Evolutionary conservation across 164 flowering plant species (phyloP), one percentile per base, ranked within the genome.

Genomic region (Umbellularia californica): DNA sequence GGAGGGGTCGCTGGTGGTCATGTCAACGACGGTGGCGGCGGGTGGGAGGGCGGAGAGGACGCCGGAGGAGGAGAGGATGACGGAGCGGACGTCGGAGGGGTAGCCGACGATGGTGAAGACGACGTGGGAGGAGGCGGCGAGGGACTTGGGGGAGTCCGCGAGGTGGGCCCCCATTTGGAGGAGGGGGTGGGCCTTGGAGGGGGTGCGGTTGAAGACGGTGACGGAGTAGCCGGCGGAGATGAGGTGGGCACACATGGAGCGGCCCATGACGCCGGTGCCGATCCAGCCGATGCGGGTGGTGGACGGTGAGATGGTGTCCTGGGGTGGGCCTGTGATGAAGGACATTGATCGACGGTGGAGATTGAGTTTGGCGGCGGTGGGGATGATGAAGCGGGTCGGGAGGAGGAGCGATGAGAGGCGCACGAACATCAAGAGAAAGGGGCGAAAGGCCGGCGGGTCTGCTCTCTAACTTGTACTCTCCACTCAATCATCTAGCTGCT

Each of bases 261-360:
- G 82, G 70, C 99, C 98, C 99, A 95, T 95, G 5, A 95, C 91
- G 74, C 99, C 98, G 25, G 99, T 95, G n/a, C 99, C 99, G 79
- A 95, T 92, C 99, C 99, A 95, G n/a, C 99, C 98, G 9, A 95
- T 67, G 22, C 88, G 83, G 41, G 97, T 92, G 77, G 51, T 87
- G 63, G 88, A 55, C 0, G 98, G 98, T 74, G 69, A 72, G 24
- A 87, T 74, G 30, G 86, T 79, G 50, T 17, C 23, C 41, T 2
- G 74, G 81, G 77, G 85, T 65, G 73, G 65, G 50, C 2, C 50
- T 24, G 33, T 17, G 23, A 12, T 28, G 13, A 0, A 13, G 22
- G 69, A 33, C 69, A 67, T 67, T 2, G 69, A 15, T 13, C 22
- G 50, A 15, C n/a, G 28, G n/a, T 25, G 50, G 27, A 22, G 24